Evolutionary conservation across 2,329 filamentous ascomycete genomes (phyloP).

Genomic region (Ilyonectria mors-panacis): DNA sequence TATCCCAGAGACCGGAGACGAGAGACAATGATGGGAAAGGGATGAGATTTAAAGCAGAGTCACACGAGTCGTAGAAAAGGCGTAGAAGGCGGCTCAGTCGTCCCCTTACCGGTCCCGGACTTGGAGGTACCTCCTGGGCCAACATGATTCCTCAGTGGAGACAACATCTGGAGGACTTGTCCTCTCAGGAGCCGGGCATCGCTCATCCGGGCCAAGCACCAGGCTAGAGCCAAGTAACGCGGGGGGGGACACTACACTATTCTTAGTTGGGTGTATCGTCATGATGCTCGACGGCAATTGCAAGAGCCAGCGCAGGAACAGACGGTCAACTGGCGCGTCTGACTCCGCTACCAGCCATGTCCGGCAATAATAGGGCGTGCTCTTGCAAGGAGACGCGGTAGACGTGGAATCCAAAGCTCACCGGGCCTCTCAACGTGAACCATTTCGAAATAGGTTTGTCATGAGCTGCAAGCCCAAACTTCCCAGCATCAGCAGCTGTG

Average conservation of each 20-base stretch:
- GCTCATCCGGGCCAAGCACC: constrained; percentile 22
- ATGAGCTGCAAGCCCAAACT: constrained; percentile 43
- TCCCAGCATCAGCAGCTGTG: constrained; percentile 47
- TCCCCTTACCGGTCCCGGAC: constrained; percentile 27
- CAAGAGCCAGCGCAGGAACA: constrained; percentile 37
- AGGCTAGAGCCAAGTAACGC: constrained; percentile 40
- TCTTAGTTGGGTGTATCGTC: constrained; percentile 46
- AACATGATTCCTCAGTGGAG: constrained; percentile 48
- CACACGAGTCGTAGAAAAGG: constrained; percentile 17
- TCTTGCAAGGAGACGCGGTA: constrained; percentile 34
- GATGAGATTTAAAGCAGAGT: constrained; percentile 26
- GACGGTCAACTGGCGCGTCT: constrained; percentile 28
- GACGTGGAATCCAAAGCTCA: constrained; percentile 31
- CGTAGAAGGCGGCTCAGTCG: constrained; percentile 21
- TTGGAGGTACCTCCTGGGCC: constrained; percentile 43
- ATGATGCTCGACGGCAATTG: constrained; percentile 36
- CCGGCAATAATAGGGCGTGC: constrained; percentile 12
- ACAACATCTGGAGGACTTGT: constrained; percentile 40
- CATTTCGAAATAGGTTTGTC: constrained; percentile 49
- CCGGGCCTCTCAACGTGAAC: constrained; percentile 42
- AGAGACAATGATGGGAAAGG: constrained; percentile 6
- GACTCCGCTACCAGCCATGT: constrained; percentile 13
- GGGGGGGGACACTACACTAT: constrained; percentile 43
- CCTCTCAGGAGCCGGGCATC: constrained; percentile 26
- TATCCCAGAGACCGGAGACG: constrained; percentile 10